Percentiles rank a stretch among this genome's conserved stretches.
These are phyloP conservation scores for Pistacia atlantica DNA, from an alignment of 345 rosid species.

Conservation along the genomic window DNA sequence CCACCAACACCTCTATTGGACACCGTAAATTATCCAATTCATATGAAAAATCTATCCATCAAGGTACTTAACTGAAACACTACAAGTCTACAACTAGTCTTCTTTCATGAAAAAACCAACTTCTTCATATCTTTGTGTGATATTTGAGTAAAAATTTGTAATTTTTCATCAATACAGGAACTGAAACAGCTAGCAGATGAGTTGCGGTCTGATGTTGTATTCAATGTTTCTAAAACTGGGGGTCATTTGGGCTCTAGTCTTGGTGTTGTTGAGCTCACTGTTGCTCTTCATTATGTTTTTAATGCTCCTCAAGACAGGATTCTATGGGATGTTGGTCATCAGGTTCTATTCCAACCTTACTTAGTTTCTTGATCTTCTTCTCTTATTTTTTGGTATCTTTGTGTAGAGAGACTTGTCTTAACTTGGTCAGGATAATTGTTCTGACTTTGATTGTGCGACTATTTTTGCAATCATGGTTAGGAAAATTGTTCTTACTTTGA, in stretches of 20 bases:
- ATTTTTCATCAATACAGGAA: constrained; percentile 45
- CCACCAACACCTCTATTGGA: constrained; percentile 94
- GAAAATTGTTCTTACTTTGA: background rate
- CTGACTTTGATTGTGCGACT: background rate
- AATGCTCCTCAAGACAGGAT: constrained; percentile 87
- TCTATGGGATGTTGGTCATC: constrained; percentile 99
- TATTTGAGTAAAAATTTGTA: background rate
- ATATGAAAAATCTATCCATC: constrained; percentile 88
- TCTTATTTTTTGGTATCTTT: background rate
- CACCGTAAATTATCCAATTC: constrained; percentile 91
- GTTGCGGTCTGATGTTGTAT: constrained; percentile 88
- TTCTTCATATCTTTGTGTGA: constrained; percentile 9
- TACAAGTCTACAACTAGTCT: background rate
- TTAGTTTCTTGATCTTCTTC: background rate
- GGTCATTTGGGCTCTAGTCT: constrained; percentile 97
- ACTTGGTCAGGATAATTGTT: background rate
- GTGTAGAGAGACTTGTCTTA: background rate
- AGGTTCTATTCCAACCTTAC: constrained; percentile 43
- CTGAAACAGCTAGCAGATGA: constrained; percentile 86
- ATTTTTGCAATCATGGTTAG: constrained; percentile 42
- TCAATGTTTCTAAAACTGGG: constrained; percentile 89
- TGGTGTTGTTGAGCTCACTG: constrained; percentile 98
- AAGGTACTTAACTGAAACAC: constrained; percentile 41
- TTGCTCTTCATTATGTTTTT: constrained; percentile 95
- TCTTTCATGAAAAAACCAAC: background rate